A percentile compares a stretch with the other conserved stretches of the same genome.
These are phyloP conservation scores for Dalbergia oliveri DNA, from an alignment of 306 rosid genomes.

Conservation along the genomic window DNA sequence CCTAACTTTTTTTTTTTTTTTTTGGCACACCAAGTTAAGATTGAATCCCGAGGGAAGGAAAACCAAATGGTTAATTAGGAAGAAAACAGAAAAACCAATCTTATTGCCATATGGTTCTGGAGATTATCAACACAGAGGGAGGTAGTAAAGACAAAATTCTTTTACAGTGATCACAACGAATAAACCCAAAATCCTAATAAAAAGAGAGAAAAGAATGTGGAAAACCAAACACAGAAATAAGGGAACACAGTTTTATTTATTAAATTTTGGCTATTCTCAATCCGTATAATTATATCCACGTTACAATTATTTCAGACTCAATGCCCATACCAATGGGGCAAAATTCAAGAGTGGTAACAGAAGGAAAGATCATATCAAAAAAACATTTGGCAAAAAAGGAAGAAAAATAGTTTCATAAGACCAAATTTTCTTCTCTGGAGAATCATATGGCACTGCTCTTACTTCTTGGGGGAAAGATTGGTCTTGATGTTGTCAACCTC, in stretches of 20 bases:
- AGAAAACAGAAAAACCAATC: background rate
- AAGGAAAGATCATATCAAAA: conserved; percentile 20
- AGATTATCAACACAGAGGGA: conserved; percentile 12
- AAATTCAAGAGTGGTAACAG: conserved; percentile 3
- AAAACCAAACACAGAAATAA: conserved; percentile 8
- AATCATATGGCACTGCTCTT: background rate
- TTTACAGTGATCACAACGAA: conserved; percentile 15
- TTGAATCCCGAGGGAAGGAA: background rate
- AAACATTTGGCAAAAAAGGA: background rate
- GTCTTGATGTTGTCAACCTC: conserved; percentile 51
- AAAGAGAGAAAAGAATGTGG: background rate
- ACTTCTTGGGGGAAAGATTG: conserved; percentile 64
- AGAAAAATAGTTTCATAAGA: background rate
- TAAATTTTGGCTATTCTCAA: conserved; percentile 3
- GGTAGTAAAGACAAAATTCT: background rate
- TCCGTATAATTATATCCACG: background rate
- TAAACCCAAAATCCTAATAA: too few relatives aligned
- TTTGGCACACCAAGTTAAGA: too few relatives aligned
- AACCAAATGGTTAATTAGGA: background rate
- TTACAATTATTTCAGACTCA: conserved; percentile 29
- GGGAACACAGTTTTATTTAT: background rate
- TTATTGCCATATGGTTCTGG: too few relatives aligned
- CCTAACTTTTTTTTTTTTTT: too few relatives aligned
- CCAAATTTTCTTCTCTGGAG: background rate
- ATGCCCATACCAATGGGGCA: background rate